These are phyloP conservation scores for Chrysoporthe deuterocubensis DNA, from an alignment of 2,329 filamentous ascomycete genomes.

Conservation along the genomic window DNA sequence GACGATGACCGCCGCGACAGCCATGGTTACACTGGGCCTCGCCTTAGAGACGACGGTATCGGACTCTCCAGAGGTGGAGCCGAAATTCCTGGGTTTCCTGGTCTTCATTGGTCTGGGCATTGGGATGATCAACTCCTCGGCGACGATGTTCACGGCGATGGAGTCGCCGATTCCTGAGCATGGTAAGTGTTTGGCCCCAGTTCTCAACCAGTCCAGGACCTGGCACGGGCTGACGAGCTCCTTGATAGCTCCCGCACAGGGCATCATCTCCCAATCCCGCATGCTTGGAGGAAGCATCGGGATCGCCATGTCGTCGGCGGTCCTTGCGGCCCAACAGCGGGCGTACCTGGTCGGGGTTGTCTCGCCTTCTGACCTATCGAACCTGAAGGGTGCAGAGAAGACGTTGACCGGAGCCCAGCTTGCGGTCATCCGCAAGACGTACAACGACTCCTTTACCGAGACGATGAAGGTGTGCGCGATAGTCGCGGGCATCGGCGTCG, in stretches of 20 bases:
- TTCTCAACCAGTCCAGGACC: neutral
- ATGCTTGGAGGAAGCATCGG: constrained; percentile 59
- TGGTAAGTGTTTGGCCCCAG: constrained; percentile 41
- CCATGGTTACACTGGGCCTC: constrained; percentile 51
- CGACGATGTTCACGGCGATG: constrained; percentile 50
- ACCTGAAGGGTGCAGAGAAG: constrained; percentile 25
- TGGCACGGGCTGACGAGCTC: constrained; percentile 27
- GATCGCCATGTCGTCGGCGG: constrained; percentile 55
- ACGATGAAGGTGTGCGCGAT: constrained; percentile 53
- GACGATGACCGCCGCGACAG: constrained; percentile 47
- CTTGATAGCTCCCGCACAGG: constrained; percentile 53
- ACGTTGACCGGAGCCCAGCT: constrained; percentile 37
- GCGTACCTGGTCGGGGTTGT: constrained; percentile 35
- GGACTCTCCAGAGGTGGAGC: constrained; percentile 41
- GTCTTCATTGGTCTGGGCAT: constrained; percentile 58
- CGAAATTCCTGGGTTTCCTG: constrained; percentile 54
- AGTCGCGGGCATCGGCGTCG: constrained; percentile 45
- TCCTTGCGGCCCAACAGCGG: constrained; percentile 43
- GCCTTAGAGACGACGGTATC: constrained; percentile 50
- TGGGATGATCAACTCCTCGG: constrained; percentile 51
- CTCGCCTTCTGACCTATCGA: constrained; percentile 29
- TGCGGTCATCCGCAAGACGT: constrained; percentile 42
- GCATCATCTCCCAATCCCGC: constrained; percentile 55
- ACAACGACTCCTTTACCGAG: constrained; percentile 48
- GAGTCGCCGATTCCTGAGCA: constrained; percentile 51